Evolutionary conservation across 2,329 filamentous ascomycete species (phyloP).

Genomic region (Monilinia vaccinii-corymbosi): DNA sequence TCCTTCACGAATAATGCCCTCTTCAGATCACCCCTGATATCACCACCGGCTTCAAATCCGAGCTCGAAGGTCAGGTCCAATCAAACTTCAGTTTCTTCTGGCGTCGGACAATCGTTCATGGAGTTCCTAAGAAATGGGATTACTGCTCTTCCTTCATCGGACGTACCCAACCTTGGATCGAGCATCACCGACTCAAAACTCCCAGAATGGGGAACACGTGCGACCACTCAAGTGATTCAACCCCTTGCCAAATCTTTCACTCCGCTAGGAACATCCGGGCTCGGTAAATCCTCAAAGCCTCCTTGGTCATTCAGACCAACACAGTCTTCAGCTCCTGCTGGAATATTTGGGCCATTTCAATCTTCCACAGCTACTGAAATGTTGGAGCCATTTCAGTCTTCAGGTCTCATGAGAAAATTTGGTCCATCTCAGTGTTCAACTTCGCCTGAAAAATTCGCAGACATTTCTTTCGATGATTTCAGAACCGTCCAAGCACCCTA

Average conservation of each 20-base stretch:
- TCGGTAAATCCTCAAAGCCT: neutral
- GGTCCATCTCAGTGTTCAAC: neutral
- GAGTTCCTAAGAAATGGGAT: neutral
- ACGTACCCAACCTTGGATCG: neutral
- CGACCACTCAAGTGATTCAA: neutral
- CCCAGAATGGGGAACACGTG: neutral
- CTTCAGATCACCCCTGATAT: neutral
- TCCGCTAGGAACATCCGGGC: neutral
- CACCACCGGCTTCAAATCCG: neutral
- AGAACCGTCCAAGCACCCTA: neutral
- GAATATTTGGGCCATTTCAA: neutral
- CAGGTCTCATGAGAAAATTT: neutral
- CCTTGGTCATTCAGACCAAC: neutral
- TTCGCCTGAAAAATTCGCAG: neutral
- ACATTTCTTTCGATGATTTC: neutral
- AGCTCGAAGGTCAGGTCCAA: neutral
- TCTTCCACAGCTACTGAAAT: neutral
- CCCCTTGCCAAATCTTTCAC: neutral
- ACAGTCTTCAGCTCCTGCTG: neutral
- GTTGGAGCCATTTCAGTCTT: neutral
- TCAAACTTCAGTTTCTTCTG: neutral
- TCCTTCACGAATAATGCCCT: neutral
- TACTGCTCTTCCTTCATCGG: neutral
- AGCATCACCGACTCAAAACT: conserved; percentile 1
- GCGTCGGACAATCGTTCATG: neutral